Evolutionary conservation across 208 protist genomes (phyloP), one percentile per base, ranked within the genome.

Genomic region (Porcisia deanei): DNA sequence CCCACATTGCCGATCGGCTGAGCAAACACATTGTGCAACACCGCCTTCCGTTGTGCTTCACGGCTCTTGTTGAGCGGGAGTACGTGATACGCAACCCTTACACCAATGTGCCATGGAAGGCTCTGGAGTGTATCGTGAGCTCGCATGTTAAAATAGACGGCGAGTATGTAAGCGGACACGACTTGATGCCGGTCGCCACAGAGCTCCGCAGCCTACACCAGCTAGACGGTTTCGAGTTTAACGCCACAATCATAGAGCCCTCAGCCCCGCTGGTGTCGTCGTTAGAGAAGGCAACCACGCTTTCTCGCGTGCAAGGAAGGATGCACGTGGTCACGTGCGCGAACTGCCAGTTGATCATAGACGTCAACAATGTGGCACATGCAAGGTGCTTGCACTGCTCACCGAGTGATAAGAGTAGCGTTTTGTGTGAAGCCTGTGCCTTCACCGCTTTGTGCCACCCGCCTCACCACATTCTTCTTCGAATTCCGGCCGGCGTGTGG

Each of bases 301-400:
- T 79, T 30, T 75, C 79, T 5, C 82, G 85, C 49, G 66, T 93
- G 60, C 61, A 75, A 47, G 83, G 76, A 37, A 63, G 73, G 37
- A 66, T 43, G 53, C 84, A 84, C 12, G 81, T 79, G 47, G 79
- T 90, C 63, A 87, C 85, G 6, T 97, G 93, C 75, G 71, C 75
- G 30, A 71, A 75, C 39, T 97, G 93, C 73, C 37, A 59, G 61
- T n/a, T 37, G n/a, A 58, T 70, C 53, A 68, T 97, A 47, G 66
- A 78, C 45, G 83, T 96, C 60, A 83, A 94, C 49, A 71, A 74
- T 1, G 75, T 73, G 4, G 74, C 86, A 12, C 87, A 96, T 77
- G 93, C 84, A 75, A 82, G 91, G 7, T 97, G 93, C 73, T 60
- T 97, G 47, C 91, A 96, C 16, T 97, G 93, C 76, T 63, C 71